A percentile compares a stretch with the other conserved stretches of the same genome.
phyloP scores from a whole-genome alignment of 331 rosid genomes.

The Pyrus hybrid region DNA sequence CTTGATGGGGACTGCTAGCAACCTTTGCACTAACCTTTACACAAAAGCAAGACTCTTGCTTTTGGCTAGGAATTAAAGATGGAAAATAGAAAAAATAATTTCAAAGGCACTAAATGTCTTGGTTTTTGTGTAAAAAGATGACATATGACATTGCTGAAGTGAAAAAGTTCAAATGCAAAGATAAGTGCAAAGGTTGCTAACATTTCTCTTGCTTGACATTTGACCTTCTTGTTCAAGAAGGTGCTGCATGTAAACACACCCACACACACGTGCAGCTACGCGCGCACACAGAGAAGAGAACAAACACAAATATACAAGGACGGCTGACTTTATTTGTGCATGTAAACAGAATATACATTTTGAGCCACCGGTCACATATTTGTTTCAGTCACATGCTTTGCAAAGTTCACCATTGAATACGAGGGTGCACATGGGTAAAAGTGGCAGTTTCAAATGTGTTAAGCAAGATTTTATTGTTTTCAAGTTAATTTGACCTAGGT shows the following conservation, averaged over 20 bases:
- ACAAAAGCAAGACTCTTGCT: too few species aligned
- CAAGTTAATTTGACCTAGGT: neutral
- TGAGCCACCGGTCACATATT: neutral
- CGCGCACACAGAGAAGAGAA: too few species aligned
- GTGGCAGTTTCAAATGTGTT: neutral
- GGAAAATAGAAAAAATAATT: too few species aligned
- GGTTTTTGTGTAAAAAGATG: too few species aligned
- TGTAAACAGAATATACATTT: neutral
- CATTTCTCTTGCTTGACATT: neutral
- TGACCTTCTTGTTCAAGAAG: neutral
- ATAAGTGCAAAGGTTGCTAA: too few species aligned
- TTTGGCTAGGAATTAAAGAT: too few species aligned
- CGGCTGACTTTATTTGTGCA: neutral
- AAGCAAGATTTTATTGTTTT: neutral
- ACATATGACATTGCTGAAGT: too few species aligned
- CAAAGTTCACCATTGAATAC: neutral
- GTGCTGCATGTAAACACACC: neutral
- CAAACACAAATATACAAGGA: neutral
- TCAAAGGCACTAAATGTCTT: too few species aligned
- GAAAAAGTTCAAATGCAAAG: too few species aligned
- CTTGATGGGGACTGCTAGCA: too few species aligned
- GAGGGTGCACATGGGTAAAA: neutral
- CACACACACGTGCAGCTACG: neutral
- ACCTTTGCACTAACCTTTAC: too few species aligned
- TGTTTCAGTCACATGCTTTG: neutral